phyloP scores from a whole-genome alignment of 2,329 filamentous ascomycete species.

The Aspergillus thermomutatus region DNA sequence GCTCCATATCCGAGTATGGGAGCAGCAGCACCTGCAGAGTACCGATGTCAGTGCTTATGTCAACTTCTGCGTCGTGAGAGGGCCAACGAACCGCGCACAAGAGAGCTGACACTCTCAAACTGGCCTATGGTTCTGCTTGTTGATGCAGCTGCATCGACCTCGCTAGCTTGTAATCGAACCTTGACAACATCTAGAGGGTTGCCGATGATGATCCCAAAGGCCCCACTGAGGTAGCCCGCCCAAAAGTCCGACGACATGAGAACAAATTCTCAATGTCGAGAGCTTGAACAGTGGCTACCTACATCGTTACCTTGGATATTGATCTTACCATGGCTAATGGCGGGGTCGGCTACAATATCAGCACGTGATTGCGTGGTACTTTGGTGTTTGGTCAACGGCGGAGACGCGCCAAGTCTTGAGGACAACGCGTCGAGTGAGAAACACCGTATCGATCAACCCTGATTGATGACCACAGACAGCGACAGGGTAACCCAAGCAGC shows the following conservation, averaged over 20 bases:
- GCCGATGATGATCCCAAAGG: slow-evolving; percentile 79
- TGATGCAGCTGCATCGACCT: slow-evolving; percentile 22
- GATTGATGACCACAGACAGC: not conserved
- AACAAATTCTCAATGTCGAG: not conserved
- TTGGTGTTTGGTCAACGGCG: slow-evolving; percentile 29
- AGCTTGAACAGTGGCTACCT: not conserved
- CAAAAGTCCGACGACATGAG: slow-evolving; percentile 85
- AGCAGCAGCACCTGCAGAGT: slow-evolving; percentile 65
- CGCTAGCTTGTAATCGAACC: slow-evolving; percentile 72
- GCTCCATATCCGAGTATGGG: slow-evolving; percentile 87
- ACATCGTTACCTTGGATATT: not conserved
- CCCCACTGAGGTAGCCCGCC: slow-evolving; percentile 87
- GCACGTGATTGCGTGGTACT: slow-evolving; percentile 32
- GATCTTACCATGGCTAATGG: not conserved
- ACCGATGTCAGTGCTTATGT: slow-evolving; percentile 5
- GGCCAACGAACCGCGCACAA: slow-evolving; percentile 36
- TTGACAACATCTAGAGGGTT: slow-evolving; percentile 81
- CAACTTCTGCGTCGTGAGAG: not conserved
- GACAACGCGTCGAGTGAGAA: slow-evolving; percentile 19
- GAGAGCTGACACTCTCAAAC: slow-evolving; percentile 33
- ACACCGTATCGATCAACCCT: slow-evolving; percentile 3
- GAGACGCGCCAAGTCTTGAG: slow-evolving; percentile 12
- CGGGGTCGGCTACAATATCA: not conserved
- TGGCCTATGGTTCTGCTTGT: slow-evolving; percentile 23
- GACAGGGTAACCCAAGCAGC: not conserved